These are phyloP conservation scores for Acer negundo DNA, from an alignment of 345 rosid species.

Conservation along the genomic window DNA sequence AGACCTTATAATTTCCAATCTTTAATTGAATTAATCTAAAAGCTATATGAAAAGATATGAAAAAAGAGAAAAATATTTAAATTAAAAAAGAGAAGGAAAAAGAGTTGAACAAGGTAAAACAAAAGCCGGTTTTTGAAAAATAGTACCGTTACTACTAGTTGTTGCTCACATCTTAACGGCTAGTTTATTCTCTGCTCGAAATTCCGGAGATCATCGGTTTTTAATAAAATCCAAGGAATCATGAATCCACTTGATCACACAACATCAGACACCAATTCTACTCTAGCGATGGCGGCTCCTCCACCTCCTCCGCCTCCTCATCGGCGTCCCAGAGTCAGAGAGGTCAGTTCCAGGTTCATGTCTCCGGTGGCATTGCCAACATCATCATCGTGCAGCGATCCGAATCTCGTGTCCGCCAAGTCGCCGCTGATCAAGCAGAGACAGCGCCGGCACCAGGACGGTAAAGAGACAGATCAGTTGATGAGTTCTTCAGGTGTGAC, in stretches of 20 bases:
- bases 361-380: slow-evolving; percentile 50
- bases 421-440: slow-evolving; percentile 43
- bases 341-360: slow-evolving; percentile 84
- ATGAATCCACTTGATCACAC: slow-evolving; percentile 2
- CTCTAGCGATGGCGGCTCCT: slow-evolving; percentile 26
- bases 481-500: slow-evolving; percentile 5
- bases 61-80: too few relatives aligned
- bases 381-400: slow-evolving; percentile 44
- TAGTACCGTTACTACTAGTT: slow-evolving; percentile 16
- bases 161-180: slow-evolving; percentile 21
- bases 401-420: slow-evolving; percentile 35
- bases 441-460: slow-evolving; percentile 40
- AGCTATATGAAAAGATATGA: too few relatives aligned
- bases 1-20: neutral
- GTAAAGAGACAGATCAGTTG: slow-evolving; percentile 31
- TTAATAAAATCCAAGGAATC: neutral
- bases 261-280: neutral
- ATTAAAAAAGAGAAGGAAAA: too few relatives aligned
- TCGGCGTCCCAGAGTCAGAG: slow-evolving; percentile 78
- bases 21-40: too few relatives aligned
- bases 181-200: slow-evolving; percentile 2
- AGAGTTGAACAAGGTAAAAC: neutral
- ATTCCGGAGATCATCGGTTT: neutral
- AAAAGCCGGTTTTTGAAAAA: slow-evolving; percentile 10
- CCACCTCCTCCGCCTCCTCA: slow-evolving; percentile 50